Percentiles rank a stretch among this genome's conserved stretches.
phyloP scores from a whole-genome alignment of 1,284 basidiomycete species.

The Prillingera fragicola region DNA sequence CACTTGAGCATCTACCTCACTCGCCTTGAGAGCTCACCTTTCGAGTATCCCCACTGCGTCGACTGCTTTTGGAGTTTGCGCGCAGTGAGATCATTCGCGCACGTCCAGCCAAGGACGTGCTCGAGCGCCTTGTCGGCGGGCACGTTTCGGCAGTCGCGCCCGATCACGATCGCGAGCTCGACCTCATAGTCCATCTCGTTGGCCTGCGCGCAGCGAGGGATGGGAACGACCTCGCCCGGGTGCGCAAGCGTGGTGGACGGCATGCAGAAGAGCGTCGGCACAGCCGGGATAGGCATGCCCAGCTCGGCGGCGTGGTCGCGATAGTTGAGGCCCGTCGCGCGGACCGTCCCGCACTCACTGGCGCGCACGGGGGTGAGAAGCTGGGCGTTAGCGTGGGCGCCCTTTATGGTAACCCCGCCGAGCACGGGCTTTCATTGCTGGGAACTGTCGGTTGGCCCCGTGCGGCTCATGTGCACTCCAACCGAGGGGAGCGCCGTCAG shows the following conservation, averaged over 20 bases:
- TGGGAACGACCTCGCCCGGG: slow-evolving; percentile 60
- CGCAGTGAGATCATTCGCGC: slow-evolving; percentile 76
- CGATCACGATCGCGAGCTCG: slow-evolving; percentile 78
- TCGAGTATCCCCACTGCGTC: slow-evolving; percentile 77
- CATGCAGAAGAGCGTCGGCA: slow-evolving; percentile 74
- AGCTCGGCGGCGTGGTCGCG: slow-evolving; percentile 26
- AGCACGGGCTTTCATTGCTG: too few species aligned
- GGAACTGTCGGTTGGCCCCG: too few species aligned
- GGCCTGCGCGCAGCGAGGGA: slow-evolving; percentile 65
- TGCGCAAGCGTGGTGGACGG: slow-evolving; percentile 66
- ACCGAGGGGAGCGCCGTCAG: too few species aligned
- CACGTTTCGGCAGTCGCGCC: slow-evolving; percentile 70
- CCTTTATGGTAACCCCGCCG: too few species aligned
- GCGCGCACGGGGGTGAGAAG: slow-evolving; percentile 38
- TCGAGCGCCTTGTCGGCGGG: slow-evolving; percentile 67
- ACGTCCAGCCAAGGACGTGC: slow-evolving; percentile 75
- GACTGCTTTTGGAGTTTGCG: slow-evolving; percentile 61
- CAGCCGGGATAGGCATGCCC: slow-evolving; percentile 47
- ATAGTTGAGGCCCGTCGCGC: slow-evolving; percentile 35
- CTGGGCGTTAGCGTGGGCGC: too few species aligned
- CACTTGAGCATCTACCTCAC: slow-evolving; percentile 49
- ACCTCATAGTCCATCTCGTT: slow-evolving; percentile 79
- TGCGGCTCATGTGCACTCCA: too few species aligned
- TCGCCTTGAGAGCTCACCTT: slow-evolving; percentile 52
- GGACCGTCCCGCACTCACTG: slow-evolving; percentile 27